Conservation (phyloP, 768 basidiomycete species). For the Goffeauzyma gilvescens region DNA sequence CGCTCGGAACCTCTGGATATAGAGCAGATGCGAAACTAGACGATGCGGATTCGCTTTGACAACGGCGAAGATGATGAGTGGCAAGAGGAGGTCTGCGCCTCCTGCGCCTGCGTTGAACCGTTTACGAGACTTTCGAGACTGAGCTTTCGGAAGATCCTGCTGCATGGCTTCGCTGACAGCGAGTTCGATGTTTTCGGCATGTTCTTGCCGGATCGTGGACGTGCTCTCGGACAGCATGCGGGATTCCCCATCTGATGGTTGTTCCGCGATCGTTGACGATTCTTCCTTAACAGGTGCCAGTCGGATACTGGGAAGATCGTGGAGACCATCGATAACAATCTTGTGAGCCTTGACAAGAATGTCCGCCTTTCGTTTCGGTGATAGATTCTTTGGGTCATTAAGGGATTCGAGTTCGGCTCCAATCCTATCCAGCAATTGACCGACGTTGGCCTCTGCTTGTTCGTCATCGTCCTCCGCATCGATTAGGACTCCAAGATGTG, state of each 20-base stretch:
- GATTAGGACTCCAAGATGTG: constrained; percentile 74
- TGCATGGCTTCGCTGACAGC: not conserved
- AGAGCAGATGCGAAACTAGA: constrained; percentile 48
- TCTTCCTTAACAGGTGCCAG: constrained; percentile 45
- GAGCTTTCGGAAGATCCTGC: not conserved
- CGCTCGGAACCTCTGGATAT: constrained; percentile 42
- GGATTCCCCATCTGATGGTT: constrained; percentile 5
- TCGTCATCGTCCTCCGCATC: constrained; percentile 33
- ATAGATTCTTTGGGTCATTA: constrained; percentile 36
- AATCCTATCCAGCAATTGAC: constrained; percentile 40
- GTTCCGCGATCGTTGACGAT: too few species aligned
- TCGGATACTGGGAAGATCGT: constrained; percentile 46
- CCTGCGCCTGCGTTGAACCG: constrained; percentile 17
- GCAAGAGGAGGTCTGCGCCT: constrained; percentile 68
- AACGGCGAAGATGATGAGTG: constrained; percentile 80
- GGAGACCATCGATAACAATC: constrained; percentile 42
- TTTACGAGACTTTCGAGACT: too few species aligned
- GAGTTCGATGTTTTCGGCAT: constrained; percentile 3
- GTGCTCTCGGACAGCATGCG: not conserved
- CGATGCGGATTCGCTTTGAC: constrained; percentile 78
- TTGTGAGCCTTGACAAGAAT: constrained; percentile 70
- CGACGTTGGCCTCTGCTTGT: constrained; percentile 8
- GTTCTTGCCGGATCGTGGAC: constrained; percentile 8
- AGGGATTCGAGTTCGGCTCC: constrained; percentile 50
- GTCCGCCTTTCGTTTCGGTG: constrained; percentile 60